Conservation (phyloP, 2,329 filamentous ascomycete genomes). For the Ophiostoma sp. region DNA sequence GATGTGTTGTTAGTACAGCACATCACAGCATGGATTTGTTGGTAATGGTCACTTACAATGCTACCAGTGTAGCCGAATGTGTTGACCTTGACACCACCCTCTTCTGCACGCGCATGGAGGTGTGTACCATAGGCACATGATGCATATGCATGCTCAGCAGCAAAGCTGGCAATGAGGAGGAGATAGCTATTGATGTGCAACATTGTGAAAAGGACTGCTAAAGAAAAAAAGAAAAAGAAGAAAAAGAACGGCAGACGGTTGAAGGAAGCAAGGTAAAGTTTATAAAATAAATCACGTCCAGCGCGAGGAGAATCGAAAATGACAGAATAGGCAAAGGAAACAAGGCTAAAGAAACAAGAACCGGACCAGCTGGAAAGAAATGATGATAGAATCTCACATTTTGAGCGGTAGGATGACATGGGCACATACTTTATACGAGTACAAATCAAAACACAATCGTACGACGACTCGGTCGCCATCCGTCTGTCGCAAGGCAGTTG, state of each 20-base stretch:
- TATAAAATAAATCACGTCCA: conserved; percentile 7
- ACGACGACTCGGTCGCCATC: not conserved
- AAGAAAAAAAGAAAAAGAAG: not conserved
- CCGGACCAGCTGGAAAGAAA: not conserved
- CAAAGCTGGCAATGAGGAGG: conserved; percentile 5
- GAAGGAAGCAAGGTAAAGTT: not conserved
- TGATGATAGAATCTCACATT: not conserved
- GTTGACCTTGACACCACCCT: conserved; percentile 32
- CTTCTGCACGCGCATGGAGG: conserved; percentile 33
- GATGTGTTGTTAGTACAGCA: not conserved
- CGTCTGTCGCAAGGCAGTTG: not conserved
- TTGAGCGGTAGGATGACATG: not conserved
- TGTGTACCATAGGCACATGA: conserved; percentile 38
- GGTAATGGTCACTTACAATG: conserved; percentile 31
- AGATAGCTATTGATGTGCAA: conserved; percentile 8
- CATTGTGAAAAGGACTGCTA: not conserved
- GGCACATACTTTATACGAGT: conserved; percentile 5
- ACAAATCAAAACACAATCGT: not conserved
- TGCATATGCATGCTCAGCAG: conserved; percentile 13
- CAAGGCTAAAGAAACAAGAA: not conserved
- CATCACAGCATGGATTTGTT: not conserved
- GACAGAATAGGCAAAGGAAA: conserved; percentile 1
- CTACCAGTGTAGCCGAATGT: conserved; percentile 37
- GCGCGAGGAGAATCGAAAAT: conserved; percentile 12
- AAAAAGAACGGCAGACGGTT: not conserved